phyloP scores from a whole-genome alignment of 495 filamentous ascomycete genomes.

The Neurospora sp. region DNA sequence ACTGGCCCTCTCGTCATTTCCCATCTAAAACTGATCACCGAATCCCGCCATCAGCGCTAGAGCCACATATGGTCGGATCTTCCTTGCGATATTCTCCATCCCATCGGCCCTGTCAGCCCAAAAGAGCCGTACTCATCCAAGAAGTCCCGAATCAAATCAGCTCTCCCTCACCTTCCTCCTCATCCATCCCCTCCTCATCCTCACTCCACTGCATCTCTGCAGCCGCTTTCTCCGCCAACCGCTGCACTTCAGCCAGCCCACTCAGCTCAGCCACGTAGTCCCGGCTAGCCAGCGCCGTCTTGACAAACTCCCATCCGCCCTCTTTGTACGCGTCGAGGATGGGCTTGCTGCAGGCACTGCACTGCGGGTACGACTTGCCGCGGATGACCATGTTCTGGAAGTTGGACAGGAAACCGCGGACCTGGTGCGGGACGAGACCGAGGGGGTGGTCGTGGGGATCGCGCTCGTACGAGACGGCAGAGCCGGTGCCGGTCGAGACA shows the following conservation, averaged over 20 bases:
- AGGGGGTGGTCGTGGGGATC: constrained; percentile 61
- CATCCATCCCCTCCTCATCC: constrained; percentile 28
- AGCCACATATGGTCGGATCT: too few relatives aligned
- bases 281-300: constrained; percentile 69
- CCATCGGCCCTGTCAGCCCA: neutral
- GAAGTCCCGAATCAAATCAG: constrained; percentile 11
- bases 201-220: constrained; percentile 38
- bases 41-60: neutral
- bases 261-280: constrained; percentile 87
- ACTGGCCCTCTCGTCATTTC: neutral
- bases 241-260: constrained; percentile 84
- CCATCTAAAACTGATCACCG: neutral
- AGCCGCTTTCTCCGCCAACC: constrained; percentile 52
- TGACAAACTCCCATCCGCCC: constrained; percentile 82
- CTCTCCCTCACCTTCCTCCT: constrained; percentile 38
- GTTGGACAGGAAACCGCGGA: constrained; percentile 79
- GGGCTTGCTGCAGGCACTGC: constrained; percentile 78
- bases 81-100: neutral
- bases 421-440: constrained; percentile 82
- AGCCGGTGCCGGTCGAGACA: constrained; percentile 14
- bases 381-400: constrained; percentile 77
- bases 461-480: constrained; percentile 35
- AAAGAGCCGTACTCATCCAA: neutral
- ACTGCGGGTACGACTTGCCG: constrained; percentile 78
- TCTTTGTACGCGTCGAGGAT: constrained; percentile 61